Evolutionary conservation across 1,139 yeast genomes (phyloP).

Genomic region (Pneumocystis sp.): DNA sequence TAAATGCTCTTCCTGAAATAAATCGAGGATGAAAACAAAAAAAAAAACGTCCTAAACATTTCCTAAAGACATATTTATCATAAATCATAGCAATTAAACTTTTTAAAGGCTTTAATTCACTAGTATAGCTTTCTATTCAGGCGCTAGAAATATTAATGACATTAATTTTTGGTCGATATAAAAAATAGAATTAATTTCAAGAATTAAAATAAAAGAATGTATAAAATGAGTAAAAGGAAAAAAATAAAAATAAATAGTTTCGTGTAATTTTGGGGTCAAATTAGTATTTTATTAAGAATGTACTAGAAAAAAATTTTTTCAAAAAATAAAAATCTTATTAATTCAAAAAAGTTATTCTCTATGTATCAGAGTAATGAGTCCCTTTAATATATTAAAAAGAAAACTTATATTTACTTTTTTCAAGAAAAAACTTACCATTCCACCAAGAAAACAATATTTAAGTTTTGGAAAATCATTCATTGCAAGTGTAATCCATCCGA

Average conservation of each 20-base stretch:
- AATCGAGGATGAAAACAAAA: background rate
- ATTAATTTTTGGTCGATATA: no score
- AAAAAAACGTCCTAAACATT: background rate
- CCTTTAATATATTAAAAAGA: background rate
- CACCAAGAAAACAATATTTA: conserved; percentile 54
- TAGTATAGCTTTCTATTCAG: no score
- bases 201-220: background rate
- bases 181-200: no score
- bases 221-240: background rate
- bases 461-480: conserved; percentile 78
- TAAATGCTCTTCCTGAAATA: conserved; percentile 2
- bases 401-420: conserved; percentile 22
- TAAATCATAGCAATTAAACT: background rate
- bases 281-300: no score
- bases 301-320: no score
- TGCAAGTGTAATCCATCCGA: conserved; percentile 83
- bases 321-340: no score
- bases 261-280: no score
- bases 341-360: background rate
- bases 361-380: background rate
- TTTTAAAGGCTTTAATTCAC: background rate
- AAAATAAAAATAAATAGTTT: no score
- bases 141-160: no score
- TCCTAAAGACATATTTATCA: background rate
- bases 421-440: conserved; percentile 38